Conservation (phyloP, 2,329 filamentous ascomycete species). For the Ramularia endophylla region DNA sequence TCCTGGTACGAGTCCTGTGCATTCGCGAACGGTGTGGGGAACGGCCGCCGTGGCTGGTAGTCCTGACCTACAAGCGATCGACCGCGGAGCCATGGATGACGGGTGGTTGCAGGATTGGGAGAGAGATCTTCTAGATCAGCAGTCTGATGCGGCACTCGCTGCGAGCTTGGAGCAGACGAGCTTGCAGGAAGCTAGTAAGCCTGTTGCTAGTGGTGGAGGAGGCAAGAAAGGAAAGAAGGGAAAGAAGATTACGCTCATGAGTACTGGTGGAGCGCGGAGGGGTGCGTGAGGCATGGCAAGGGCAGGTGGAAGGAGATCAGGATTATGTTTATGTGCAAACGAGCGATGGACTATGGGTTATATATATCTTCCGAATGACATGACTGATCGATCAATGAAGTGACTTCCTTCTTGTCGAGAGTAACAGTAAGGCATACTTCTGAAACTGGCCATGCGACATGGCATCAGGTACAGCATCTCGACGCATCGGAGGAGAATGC, state of each 20-base stretch:
- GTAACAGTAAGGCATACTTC: too few species aligned
- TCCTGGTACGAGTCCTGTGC: conserved; percentile 74
- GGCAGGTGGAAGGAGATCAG: too few species aligned
- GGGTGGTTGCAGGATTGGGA: conserved; percentile 86
- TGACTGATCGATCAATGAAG: too few species aligned
- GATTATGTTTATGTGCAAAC: too few species aligned
- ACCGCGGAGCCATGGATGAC: conserved; percentile 52
- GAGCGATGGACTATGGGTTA: too few species aligned
- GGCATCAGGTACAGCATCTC: too few species aligned
- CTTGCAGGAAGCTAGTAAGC: conserved; percentile 35
- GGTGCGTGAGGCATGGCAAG: conserved; percentile 23
- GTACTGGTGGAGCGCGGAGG: conserved; percentile 38
- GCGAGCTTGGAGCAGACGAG: conserved; percentile 14
- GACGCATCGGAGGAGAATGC: too few species aligned
- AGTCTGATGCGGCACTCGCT: conserved; percentile 38
- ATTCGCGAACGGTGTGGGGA: conserved; percentile 84
- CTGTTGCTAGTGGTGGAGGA: conserved; percentile 38
- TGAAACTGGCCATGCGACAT: too few species aligned
- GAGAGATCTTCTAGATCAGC: conserved; percentile 64
- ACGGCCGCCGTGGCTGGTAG: conserved; percentile 62
- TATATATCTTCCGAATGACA: too few species aligned
- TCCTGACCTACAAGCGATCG: conserved; percentile 46
- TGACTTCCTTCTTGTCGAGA: too few species aligned
- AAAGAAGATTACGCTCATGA: conserved; percentile 65
- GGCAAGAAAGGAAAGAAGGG: conserved; percentile 57